These are phyloP conservation scores for Colletotrichum sp. DNA, from an alignment of 2,329 filamentous ascomycete species.

Conservation along the genomic window DNA sequence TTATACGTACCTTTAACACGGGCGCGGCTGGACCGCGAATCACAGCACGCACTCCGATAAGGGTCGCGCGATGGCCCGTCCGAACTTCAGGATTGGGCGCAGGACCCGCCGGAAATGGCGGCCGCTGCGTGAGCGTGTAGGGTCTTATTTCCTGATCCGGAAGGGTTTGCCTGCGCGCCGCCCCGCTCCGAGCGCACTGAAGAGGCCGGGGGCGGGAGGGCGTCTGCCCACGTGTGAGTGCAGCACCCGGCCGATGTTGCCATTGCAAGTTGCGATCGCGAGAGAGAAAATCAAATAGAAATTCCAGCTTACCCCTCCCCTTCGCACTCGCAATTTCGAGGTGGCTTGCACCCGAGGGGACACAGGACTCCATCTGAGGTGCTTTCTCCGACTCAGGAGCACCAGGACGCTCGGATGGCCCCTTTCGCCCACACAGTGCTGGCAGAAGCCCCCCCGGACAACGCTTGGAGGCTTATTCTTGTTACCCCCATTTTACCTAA, in stretches of 20 bases:
- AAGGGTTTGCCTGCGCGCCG: background rate
- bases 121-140: background rate
- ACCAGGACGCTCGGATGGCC: background rate
- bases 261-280: background rate
- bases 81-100: background rate
- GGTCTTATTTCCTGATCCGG: background rate
- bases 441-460: background rate
- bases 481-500: constrained; percentile 9
- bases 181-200: background rate
- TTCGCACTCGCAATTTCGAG: background rate
- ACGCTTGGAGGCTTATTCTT: background rate
- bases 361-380: background rate
- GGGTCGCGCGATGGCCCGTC: background rate
- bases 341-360: background rate
- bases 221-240: background rate
- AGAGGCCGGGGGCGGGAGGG: background rate
- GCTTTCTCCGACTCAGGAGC: background rate
- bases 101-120: background rate
- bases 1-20: background rate
- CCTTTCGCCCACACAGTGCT: background rate
- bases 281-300: background rate
- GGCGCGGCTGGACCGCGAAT: background rate
- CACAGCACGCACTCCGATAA: background rate
- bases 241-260: background rate
- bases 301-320: background rate